Conservation (phyloP, 169 alveolate genomes). For the Sarcocystis neurona region DNA sequence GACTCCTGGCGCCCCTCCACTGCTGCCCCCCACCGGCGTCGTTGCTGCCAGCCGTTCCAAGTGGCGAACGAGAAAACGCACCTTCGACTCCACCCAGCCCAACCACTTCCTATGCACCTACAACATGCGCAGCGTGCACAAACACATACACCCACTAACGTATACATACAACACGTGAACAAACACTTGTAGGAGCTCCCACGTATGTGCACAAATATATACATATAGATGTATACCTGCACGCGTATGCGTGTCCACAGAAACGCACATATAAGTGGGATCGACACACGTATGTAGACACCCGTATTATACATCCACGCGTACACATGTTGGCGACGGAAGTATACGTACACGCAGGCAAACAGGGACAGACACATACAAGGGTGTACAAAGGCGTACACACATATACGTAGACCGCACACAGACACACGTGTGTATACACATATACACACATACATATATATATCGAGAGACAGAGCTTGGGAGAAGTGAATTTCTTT, state of each 20-base stretch:
- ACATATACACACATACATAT: too few species aligned
- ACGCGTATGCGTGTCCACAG: not conserved
- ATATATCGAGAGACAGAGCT: not conserved
- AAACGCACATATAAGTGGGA: too few species aligned
- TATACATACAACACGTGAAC: not conserved
- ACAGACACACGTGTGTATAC: too few species aligned
- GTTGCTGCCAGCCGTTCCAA: slow-evolving; percentile 62
- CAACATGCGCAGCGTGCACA: too few species aligned
- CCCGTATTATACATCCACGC: too few species aligned
- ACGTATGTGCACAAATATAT: too few species aligned
- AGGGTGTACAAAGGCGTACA: not conserved
- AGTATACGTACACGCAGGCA: too few species aligned
- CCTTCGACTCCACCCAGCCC: slow-evolving; percentile 76
- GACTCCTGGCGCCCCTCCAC: slow-evolving; percentile 5
- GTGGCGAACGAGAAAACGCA: slow-evolving; percentile 68
- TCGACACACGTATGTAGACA: too few species aligned
- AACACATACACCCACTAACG: not conserved
- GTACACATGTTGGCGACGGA: too few species aligned
- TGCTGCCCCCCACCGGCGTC: not conserved
- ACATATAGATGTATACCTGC: too few species aligned
- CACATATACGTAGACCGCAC: not conserved
- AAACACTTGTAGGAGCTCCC: not conserved
- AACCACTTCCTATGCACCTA: slow-evolving; percentile 74
- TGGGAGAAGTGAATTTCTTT: too few species aligned
- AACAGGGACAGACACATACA: too few species aligned